These are phyloP conservation scores for Skeletonema marinoi DNA, from an alignment of 108 stramenopile genomes.

Conservation along the genomic window DNA sequence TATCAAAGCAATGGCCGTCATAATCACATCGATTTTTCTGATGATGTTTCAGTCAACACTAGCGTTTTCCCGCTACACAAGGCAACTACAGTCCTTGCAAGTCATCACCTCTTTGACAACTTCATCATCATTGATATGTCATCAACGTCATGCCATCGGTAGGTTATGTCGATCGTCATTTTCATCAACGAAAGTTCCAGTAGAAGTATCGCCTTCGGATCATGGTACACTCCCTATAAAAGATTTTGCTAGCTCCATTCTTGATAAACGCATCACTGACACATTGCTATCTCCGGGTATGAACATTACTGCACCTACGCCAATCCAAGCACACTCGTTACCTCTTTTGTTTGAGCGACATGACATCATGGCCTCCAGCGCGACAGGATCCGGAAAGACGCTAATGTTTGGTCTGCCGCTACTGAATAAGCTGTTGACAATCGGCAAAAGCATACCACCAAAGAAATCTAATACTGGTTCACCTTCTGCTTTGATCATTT, in stretches of 20 bases:
- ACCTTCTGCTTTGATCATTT: conserved; percentile 69
- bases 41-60: background rate
- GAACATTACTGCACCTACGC: conserved; percentile 31
- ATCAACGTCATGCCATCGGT: background rate
- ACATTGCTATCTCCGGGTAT: background rate
- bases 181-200: background rate
- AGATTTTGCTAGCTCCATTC: background rate
- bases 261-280: background rate
- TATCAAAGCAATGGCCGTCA: background rate
- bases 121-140: background rate
- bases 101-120: background rate
- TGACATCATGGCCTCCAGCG: conserved; percentile 40
- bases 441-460: background rate
- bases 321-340: conserved; percentile 41
- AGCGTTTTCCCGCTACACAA: background rate
- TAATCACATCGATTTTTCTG: background rate
- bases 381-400: conserved; percentile 18
- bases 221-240: conserved; percentile 9
- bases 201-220: conserved; percentile 19
- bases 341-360: conserved; percentile 18
- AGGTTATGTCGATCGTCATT: background rate
- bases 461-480: background rate
- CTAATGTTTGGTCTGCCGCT: conserved; percentile 15
- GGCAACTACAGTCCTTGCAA: background rate
- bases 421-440: background rate